A percentile compares a stretch with the other conserved stretches of the same genome.
Conservation (phyloP, 2,329 filamentous ascomycete genomes). For the Nigrospora osmanthi region DNA sequence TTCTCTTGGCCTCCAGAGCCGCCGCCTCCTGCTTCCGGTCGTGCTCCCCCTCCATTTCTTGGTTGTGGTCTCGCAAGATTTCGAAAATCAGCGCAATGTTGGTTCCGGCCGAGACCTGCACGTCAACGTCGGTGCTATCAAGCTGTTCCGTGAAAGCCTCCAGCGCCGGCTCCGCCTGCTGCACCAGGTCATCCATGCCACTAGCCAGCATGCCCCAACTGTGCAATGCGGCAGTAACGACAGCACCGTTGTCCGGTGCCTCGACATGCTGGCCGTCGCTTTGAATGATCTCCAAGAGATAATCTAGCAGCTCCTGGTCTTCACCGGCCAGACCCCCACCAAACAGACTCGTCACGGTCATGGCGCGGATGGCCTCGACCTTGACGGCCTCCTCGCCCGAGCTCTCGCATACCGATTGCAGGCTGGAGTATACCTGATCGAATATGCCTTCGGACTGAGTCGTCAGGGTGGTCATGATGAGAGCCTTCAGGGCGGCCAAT, state of each 20-base stretch:
- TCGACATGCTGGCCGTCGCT: conserved; percentile 69
- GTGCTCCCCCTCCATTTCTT: conserved; percentile 34
- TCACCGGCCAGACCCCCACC: conserved; percentile 64
- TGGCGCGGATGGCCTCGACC: conserved; percentile 62
- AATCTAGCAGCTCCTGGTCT: conserved; percentile 64
- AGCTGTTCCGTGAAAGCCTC: conserved; percentile 83
- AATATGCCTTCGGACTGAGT: conserved; percentile 59
- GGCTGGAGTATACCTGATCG: conserved; percentile 45
- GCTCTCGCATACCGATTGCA: conserved; percentile 60
- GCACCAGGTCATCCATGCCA: conserved; percentile 66
- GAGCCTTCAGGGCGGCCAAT: conserved; percentile 61
- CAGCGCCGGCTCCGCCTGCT: conserved; percentile 62
- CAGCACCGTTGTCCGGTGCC: conserved; percentile 60
- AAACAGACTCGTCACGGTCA: conserved; percentile 66
- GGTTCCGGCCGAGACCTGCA: conserved; percentile 70
- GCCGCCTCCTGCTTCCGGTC: conserved; percentile 20
- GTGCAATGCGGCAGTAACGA: conserved; percentile 68
- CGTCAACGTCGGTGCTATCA: conserved; percentile 61
- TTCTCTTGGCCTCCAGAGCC: conserved; percentile 1
- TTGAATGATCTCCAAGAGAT: conserved; percentile 68
- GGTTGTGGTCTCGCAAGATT: conserved; percentile 45
- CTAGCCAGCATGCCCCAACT: conserved; percentile 78
- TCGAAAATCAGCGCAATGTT: conserved; percentile 82
- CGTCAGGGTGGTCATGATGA: conserved; percentile 64
- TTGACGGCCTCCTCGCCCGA: conserved; percentile 59